A percentile compares a stretch with the other conserved stretches of the same genome.
Conservation (phyloP, 495 filamentous ascomycete genomes). For the Penicillium flavigenum region DNA sequence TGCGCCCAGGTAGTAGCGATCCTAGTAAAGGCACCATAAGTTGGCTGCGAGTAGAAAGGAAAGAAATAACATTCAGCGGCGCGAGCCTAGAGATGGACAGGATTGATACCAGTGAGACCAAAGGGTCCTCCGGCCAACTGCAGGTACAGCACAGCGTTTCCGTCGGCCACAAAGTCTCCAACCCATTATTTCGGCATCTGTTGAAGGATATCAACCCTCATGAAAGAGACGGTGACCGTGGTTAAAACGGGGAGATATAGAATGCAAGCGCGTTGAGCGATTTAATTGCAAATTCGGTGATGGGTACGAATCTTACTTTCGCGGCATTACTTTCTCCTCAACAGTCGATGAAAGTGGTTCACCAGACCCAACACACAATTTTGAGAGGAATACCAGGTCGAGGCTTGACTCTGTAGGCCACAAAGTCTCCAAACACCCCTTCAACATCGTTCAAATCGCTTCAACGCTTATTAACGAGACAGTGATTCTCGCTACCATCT, state of each 20-base stretch:
- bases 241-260: neutral
- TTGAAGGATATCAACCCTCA: neutral
- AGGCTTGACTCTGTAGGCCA: neutral
- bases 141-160: neutral
- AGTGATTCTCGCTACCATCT: slow-evolving; percentile 5
- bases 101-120: neutral
- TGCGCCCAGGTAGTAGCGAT: no score
- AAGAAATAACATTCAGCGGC: neutral
- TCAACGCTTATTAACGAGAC: no score
- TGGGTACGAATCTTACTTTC: neutral
- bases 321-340: neutral
- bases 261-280: neutral
- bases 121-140: neutral
- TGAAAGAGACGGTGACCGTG: slow-evolving; percentile 1
- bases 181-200: neutral
- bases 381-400: neutral
- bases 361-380: neutral
- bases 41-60: no score
- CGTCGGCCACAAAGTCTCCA: neutral
- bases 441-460: no score
- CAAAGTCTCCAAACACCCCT: no score
- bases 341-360: neutral
- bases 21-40: no score
- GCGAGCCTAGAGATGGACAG: neutral
- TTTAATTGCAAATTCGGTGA: no score